A percentile compares a stretch with the other conserved stretches of the same genome.
Conservation (phyloP, 768 basidiomycete genomes). For the Rhodocollybia butyracea region DNA sequence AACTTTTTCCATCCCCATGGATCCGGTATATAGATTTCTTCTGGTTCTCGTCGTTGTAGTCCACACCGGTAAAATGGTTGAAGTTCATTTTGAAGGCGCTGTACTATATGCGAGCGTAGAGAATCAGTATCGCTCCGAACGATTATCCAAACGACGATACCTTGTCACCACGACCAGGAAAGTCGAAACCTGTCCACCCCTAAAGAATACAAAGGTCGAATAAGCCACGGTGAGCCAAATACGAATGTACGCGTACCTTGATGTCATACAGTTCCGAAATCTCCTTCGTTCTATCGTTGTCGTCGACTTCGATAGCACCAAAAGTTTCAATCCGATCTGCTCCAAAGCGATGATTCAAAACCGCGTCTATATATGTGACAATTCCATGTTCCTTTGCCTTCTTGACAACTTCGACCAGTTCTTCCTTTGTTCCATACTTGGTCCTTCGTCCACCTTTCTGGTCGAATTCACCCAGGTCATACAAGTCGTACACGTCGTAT, state of each 20-base stretch:
- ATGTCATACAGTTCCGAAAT: conserved; percentile 18
- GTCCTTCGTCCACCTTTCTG: conserved; percentile 53
- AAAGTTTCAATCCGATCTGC: conserved; percentile 61
- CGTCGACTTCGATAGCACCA: conserved; percentile 52
- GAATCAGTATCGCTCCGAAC: not conserved
- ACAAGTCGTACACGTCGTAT: conserved; percentile 34
- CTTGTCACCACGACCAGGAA: conserved; percentile 56
- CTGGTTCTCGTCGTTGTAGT: conserved; percentile 56
- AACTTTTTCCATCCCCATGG: conserved; percentile 47
- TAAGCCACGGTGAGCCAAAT: not conserved
- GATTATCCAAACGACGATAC: conserved; percentile 30
- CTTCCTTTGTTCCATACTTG: conserved; percentile 69
- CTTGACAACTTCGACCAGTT: conserved; percentile 49
- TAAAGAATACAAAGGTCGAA: conserved; percentile 16
- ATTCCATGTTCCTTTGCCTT: conserved; percentile 51
- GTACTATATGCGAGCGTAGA: conserved; percentile 38
- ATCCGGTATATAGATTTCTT: conserved; percentile 56
- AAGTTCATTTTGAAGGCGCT: conserved; percentile 52
- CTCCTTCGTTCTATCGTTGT: conserved; percentile 32
- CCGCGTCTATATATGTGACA: conserved; percentile 59
- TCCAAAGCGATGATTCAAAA: conserved; percentile 61
- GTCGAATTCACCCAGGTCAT: conserved; percentile 60
- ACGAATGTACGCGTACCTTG: conserved; percentile 4
- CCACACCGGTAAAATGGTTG: conserved; percentile 63
- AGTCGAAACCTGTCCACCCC: conserved; percentile 66